Percentiles rank a stretch among this genome's conserved stretches.
Evolutionary conservation across 169 alveolate species (phyloP).

Genomic region (Ichthyophthirius multifiliis): DNA sequence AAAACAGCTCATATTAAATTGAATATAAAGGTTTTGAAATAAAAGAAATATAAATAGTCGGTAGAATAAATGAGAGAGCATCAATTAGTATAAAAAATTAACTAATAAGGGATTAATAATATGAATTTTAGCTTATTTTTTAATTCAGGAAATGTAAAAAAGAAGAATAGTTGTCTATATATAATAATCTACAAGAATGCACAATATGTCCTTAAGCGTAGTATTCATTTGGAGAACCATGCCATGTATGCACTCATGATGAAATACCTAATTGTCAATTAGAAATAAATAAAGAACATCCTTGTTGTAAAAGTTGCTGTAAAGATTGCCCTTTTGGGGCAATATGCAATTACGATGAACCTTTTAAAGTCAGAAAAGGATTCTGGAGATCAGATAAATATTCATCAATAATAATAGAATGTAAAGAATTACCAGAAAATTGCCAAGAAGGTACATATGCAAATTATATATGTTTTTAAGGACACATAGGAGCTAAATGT

Average conservation of each 20-base stretch:
- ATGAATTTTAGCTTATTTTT: too few species aligned
- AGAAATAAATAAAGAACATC: background rate
- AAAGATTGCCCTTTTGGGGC: background rate
- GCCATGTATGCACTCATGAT: background rate
- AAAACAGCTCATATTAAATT: background rate
- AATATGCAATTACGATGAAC: background rate
- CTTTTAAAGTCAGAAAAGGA: background rate
- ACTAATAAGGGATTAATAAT: too few species aligned
- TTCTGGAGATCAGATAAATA: background rate
- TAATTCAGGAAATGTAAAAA: background rate
- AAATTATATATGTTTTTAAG: background rate
- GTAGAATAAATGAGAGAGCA: background rate
- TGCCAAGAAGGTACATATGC: background rate
- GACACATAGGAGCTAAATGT: background rate
- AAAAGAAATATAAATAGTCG: background rate
- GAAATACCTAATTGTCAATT: background rate
- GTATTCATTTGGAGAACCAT: background rate
- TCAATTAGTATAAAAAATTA: too few species aligned
- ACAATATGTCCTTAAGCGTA: background rate
- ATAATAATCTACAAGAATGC: background rate
- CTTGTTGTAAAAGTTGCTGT: background rate
- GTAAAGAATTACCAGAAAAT: background rate
- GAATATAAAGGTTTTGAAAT: background rate
- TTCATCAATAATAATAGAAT: background rate
- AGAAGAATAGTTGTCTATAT: background rate